A percentile compares a stretch with the other conserved stretches of the same genome.
Evolutionary conservation across 495 filamentous ascomycete species (phyloP).

Genomic region (Penicillium fimorum): DNA sequence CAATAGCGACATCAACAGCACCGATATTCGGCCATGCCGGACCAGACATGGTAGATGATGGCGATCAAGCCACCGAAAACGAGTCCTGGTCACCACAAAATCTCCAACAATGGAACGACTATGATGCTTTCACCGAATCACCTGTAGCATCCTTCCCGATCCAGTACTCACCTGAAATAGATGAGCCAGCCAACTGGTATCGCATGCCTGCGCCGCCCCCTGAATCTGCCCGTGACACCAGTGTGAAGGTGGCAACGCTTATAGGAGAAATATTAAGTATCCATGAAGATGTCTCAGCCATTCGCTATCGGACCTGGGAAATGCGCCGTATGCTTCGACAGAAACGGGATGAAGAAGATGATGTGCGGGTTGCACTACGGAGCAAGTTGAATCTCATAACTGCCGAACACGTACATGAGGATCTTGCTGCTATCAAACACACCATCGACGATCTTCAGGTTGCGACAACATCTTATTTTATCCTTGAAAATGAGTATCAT

Average conservation of each 20-base stretch:
- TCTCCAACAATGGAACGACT: not conserved
- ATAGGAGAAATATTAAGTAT: slow-evolving; percentile 5
- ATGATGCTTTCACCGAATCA: not conserved
- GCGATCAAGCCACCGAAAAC: not conserved
- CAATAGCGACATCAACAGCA: not conserved
- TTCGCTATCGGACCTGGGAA: slow-evolving; percentile 20
- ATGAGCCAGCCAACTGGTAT: not conserved
- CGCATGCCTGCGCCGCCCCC: not conserved
- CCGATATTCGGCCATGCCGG: not conserved
- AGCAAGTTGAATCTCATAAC: slow-evolving; percentile 20
- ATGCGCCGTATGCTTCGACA: slow-evolving; percentile 17
- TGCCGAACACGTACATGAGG: slow-evolving; percentile 5
- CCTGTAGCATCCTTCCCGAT: not conserved
- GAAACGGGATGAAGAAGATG: slow-evolving; percentile 20
- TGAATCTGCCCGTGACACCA: not conserved
- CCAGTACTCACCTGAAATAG: not conserved
- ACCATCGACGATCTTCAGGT: slow-evolving; percentile 18
- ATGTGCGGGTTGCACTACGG: slow-evolving; percentile 11
- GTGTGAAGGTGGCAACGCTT: slow-evolving; percentile 5
- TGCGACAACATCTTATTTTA: slow-evolving; percentile 18
- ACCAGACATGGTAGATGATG: not conserved
- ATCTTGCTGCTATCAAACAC: not conserved
- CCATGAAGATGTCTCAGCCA: slow-evolving; percentile 17
- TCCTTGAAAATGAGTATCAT: slow-evolving; percentile 28
- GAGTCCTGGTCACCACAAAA: not conserved